Conservation (phyloP, 1,139 yeast species). For the Nakaseomyces nivariensis region DNA sequence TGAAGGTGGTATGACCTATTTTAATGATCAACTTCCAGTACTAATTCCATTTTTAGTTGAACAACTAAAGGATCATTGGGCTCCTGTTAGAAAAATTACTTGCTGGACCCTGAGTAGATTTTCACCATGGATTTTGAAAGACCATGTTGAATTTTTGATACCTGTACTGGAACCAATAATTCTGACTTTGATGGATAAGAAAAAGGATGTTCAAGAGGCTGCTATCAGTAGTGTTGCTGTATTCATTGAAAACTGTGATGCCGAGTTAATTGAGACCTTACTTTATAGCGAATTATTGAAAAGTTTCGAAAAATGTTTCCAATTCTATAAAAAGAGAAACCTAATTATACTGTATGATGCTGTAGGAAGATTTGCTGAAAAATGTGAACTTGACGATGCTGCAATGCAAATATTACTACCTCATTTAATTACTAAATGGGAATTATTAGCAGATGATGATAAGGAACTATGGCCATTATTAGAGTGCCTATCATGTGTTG, state of each 20-base stretch:
- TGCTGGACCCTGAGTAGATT: slow-evolving; percentile 94
- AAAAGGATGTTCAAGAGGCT: slow-evolving; percentile 89
- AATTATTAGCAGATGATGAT: slow-evolving; percentile 60
- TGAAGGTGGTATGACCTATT: slow-evolving; percentile 70
- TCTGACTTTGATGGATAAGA: slow-evolving; percentile 64
- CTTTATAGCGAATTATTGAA: slow-evolving; percentile 53
- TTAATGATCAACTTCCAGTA: slow-evolving; percentile 64
- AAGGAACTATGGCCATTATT: slow-evolving; percentile 81
- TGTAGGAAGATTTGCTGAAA: slow-evolving; percentile 82
- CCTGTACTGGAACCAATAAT: slow-evolving; percentile 75
- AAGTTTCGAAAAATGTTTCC: slow-evolving; percentile 67
- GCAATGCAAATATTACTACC: slow-evolving; percentile 61
- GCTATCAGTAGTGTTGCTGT: slow-evolving; percentile 83
- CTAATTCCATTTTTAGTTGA: slow-evolving; percentile 80
- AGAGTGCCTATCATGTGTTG: slow-evolving; percentile 87
- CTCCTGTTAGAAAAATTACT: slow-evolving; percentile 82
- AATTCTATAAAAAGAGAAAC: slow-evolving; percentile 71
- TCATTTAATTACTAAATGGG: slow-evolving; percentile 77
- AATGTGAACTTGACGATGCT: slow-evolving; percentile 46
- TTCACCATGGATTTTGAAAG: slow-evolving; percentile 68
- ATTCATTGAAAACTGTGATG: slow-evolving; percentile 68
- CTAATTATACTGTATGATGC: slow-evolving; percentile 78
- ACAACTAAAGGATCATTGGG: slow-evolving; percentile 62
- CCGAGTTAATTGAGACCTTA: slow-evolving; percentile 44
- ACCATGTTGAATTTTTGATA: slow-evolving; percentile 57